Percentiles rank a stretch among this genome's conserved stretches.
Conservation (phyloP, 257 asterid species). For the Gentiana macrophylla region DNA sequence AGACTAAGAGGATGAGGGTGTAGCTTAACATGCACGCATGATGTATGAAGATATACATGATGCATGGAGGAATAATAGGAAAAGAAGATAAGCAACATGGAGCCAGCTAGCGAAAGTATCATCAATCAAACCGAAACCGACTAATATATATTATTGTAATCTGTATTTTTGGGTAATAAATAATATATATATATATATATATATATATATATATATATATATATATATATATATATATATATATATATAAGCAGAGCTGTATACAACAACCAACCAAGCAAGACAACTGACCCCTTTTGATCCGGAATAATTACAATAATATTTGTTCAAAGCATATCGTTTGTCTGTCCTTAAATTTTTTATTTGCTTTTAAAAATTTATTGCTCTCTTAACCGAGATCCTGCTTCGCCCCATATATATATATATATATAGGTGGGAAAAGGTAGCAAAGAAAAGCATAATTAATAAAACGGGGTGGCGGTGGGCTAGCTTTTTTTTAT, state of each 20-base stretch:
- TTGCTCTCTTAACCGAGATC: too few relatives aligned
- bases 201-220: slow-evolving; percentile 1
- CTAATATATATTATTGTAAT: neutral
- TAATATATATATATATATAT: neutral
- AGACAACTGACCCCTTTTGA: neutral
- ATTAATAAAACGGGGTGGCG: neutral
- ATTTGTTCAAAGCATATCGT: neutral
- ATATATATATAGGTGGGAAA: neutral
- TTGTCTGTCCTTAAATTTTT: neutral
- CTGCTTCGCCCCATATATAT: neutral
- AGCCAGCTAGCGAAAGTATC: too few relatives aligned
- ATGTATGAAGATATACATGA: too few relatives aligned
- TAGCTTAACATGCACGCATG: too few relatives aligned
- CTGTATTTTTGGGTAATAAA: neutral
- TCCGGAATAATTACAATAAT: neutral
- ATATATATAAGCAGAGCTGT: neutral
- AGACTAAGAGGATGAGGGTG: too few relatives aligned
- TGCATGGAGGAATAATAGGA: too few relatives aligned
- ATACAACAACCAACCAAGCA: neutral
- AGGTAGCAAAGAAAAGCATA: neutral
- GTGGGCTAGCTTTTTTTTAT: neutral
- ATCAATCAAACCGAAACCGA: neutral
- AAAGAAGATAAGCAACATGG: too few relatives aligned
- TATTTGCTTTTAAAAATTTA: too few relatives aligned
- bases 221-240: slow-evolving; percentile 1